Evolutionary conservation across 345 rosid genomes (phyloP).

Genomic region (Populus tremula): DNA sequence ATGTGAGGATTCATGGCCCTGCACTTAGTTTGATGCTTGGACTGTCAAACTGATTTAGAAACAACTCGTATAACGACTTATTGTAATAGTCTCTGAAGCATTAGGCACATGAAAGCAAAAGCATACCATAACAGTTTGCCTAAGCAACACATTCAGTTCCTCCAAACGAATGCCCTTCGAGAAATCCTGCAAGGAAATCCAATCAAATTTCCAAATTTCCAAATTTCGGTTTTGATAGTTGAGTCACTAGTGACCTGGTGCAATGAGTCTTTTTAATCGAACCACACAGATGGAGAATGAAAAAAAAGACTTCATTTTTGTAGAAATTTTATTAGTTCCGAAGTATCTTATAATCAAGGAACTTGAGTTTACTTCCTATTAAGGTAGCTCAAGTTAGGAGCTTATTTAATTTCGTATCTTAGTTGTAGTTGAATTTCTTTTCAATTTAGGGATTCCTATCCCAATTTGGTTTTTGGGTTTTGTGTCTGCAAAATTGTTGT

Average conservation of each 20-base stretch:
- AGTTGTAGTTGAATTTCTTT: no score
- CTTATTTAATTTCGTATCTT: no score
- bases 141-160: conserved; percentile 79
- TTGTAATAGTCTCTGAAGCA: background rate
- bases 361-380: no score
- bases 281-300: no score
- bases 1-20: background rate
- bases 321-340: no score
- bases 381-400: no score
- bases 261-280: no score
- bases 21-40: background rate
- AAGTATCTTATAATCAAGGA: no score
- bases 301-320: no score
- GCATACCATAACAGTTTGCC: conserved; percentile 84
- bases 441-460: no score
- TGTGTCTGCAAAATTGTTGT: no score
- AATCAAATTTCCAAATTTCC: conserved; percentile 12
- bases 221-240: conserved; percentile 7
- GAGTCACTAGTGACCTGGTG: background rate
- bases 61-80: background rate
- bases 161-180: conserved; percentile 88
- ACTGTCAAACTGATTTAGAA: background rate
- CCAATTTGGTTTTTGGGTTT: no score
- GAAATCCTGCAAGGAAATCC: conserved; percentile 60
- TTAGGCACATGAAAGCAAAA: conserved; percentile 21